phyloP scores from a whole-genome alignment of 345 rosid genomes.

The Geranium rotundifolium region DNA sequence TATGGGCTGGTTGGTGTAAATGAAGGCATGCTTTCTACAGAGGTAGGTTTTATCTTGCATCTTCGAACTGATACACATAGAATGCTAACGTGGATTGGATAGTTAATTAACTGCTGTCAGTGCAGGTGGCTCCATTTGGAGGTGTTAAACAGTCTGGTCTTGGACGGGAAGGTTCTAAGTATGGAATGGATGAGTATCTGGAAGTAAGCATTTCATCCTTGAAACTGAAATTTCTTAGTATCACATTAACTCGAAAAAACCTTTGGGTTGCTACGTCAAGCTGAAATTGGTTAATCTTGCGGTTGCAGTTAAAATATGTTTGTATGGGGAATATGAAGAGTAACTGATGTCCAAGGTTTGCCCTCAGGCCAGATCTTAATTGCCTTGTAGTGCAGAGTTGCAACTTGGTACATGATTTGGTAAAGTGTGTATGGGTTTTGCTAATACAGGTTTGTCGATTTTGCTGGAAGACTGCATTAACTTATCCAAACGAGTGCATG shows the following conservation, averaged over 20 bases:
- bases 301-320: conserved; percentile 57
- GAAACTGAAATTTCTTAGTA: neutral
- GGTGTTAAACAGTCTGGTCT: conserved; percentile 93
- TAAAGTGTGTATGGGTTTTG: too few species aligned
- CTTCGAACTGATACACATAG: too few species aligned
- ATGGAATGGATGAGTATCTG: conserved; percentile 86
- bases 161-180: conserved; percentile 97
- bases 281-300: neutral
- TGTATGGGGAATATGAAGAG: conserved; percentile 86
- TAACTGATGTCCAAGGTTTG: conserved; percentile 24
- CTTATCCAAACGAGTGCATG: too few species aligned
- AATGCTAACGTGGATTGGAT: too few species aligned
- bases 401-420: neutral
- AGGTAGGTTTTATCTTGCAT: conserved; percentile 35
- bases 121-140: conserved; percentile 96
- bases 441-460: too few species aligned
- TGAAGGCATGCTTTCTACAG: conserved; percentile 89
- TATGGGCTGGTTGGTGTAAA: conserved; percentile 84
- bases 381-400: too few species aligned
- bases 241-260: neutral
- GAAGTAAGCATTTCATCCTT: conserved; percentile 38
- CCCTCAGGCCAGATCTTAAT: neutral
- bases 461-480: too few species aligned
- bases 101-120: neutral
- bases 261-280: neutral